Evolutionary conservation across 1,284 basidiomycete genomes (phyloP), one percentile per base, ranked within the genome.

Genomic region (Stygiomarasmius scandens): DNA sequence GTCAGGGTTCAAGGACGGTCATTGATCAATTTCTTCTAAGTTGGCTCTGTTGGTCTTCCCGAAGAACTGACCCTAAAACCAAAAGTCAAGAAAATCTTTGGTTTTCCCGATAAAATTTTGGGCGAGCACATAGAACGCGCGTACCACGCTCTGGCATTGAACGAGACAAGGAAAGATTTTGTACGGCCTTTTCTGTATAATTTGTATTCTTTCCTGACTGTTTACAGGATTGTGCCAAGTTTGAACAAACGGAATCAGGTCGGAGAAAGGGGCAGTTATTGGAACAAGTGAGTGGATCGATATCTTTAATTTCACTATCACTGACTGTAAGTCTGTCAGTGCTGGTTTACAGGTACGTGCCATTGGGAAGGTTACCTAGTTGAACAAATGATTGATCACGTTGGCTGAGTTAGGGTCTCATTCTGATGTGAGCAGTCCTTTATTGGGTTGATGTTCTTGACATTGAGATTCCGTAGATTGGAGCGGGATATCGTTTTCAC

Each of bases 11-110:
- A 5, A 41, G 38, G 8, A 32, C 6, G 6, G 38, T 16, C 16
- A 41, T 41, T 8, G 4, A 41, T 12, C 38, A 9, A 16, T 41
- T 41, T 16, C 16, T 9, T 41, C 38, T 6, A 4, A 41, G 88
- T 90, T 23, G 87, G 87, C 12, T 80, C 85, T 19, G 67, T 89
- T 27, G 88, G 87, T 10, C 67, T 90, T 22, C 88, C 87, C 1
- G 83, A 85, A 63, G 86, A 88, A 61, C 64, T 90, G 10, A 77
- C 78, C 2, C 66, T 76, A 41, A 67, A 70, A 16, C 61, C 71
- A 52, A 72, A 78, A 62, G 66, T 81, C 58, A 68, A 69, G 56
- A 74, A 72, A 9, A 70, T 89, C 2, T 89, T 87, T 63, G 87
- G 87, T 23, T 88, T 90, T 63, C 78, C 78, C 16, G 84, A 89